Conservation (phyloP, 805 yeast genomes). For the Tetrapisispora phaffii region DNA sequence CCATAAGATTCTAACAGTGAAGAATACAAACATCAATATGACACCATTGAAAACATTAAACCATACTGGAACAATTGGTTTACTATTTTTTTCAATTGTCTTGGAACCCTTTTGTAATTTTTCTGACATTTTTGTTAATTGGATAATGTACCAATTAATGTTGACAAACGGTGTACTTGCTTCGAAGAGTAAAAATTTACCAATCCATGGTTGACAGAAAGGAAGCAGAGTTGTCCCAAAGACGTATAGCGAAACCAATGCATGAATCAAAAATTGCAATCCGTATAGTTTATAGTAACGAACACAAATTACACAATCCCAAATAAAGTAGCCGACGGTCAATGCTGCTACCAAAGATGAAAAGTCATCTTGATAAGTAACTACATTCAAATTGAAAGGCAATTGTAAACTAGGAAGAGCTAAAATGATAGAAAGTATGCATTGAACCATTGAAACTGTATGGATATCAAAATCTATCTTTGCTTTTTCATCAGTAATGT, state of each 20-base stretch:
- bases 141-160: slow-evolving; percentile 57
- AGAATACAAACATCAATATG: slow-evolving; percentile 55
- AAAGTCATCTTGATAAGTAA: slow-evolving; percentile 64
- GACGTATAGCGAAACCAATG: slow-evolving; percentile 47
- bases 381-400: slow-evolving; percentile 38
- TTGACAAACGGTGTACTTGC: slow-evolving; percentile 89
- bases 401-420: slow-evolving; percentile 57
- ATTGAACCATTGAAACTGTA: slow-evolving; percentile 78
- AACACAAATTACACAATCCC: slow-evolving; percentile 74
- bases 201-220: slow-evolving; percentile 69
- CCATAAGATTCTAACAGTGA: slow-evolving; percentile 71
- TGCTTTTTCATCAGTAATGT: slow-evolving; percentile 34
- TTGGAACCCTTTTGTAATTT: neutral
- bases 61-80: slow-evolving; percentile 31
- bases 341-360: slow-evolving; percentile 63
- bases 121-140: slow-evolving; percentile 3
- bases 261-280: slow-evolving; percentile 70
- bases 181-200: slow-evolving; percentile 76
- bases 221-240: slow-evolving; percentile 64
- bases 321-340: slow-evolving; percentile 75
- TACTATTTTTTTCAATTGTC: neutral
- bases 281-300: slow-evolving; percentile 61
- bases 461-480: slow-evolving; percentile 81
- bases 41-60: slow-evolving; percentile 62
- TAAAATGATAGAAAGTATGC: slow-evolving; percentile 49